Conservation (phyloP, 1,284 basidiomycete species). For the Pseudozyma sp. region DNA sequence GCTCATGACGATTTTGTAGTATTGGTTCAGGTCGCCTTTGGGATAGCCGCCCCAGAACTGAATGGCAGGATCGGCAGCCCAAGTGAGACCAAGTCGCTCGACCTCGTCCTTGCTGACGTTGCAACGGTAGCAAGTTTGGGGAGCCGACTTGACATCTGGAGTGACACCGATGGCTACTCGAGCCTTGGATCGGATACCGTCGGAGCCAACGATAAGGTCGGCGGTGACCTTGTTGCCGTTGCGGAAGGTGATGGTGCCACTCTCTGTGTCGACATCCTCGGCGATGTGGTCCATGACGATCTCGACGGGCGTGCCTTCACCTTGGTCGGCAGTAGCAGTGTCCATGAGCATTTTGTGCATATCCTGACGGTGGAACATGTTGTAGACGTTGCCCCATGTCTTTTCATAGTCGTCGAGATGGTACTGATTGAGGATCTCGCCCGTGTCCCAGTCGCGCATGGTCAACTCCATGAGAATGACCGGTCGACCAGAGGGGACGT, state of each 20-base stretch:
- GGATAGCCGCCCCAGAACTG: conserved; percentile 70
- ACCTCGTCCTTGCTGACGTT: conserved; percentile 67
- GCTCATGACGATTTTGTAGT: conserved; percentile 70
- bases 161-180: conserved; percentile 54
- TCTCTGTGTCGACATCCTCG: conserved; percentile 64
- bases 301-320: conserved; percentile 50
- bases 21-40: conserved; percentile 48
- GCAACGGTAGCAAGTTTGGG: conserved; percentile 70
- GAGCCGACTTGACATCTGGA: conserved; percentile 63
- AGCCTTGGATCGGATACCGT: conserved; percentile 71
- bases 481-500: conserved; percentile 37
- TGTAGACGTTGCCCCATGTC: conserved; percentile 54
- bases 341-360: conserved; percentile 66
- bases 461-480: conserved; percentile 52
- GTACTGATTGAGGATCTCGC: conserved; percentile 50
- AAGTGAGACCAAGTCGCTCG: conserved; percentile 67
- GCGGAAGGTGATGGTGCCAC: conserved; percentile 70
- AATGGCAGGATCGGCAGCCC: conserved; percentile 67
- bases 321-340: conserved; percentile 59
- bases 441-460: conserved; percentile 49
- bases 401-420: conserved; percentile 50
- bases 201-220: conserved; percentile 77
- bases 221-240: conserved; percentile 72
- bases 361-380: conserved; percentile 69
- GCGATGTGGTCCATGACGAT: conserved; percentile 70